phyloP scores from a whole-genome alignment of 2,329 filamentous ascomycete species.

The Pseudocercospora musae region DNA sequence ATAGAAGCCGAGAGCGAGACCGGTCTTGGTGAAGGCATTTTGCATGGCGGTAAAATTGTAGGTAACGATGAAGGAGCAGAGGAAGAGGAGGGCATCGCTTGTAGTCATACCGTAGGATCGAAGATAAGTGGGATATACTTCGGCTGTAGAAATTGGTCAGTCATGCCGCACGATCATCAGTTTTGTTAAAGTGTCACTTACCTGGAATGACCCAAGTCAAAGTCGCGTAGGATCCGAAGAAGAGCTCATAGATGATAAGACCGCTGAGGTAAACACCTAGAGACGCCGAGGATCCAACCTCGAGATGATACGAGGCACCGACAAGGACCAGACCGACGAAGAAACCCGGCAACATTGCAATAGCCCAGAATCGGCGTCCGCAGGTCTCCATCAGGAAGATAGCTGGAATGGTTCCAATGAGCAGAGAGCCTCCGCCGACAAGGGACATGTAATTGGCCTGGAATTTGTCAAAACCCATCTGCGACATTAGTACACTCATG shows the following conservation, averaged over 20 bases:
- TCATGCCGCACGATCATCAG: conserved; percentile 23
- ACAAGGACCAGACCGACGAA: conserved; percentile 67
- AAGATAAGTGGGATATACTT: conserved; percentile 71
- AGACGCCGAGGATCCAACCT: conserved; percentile 28
- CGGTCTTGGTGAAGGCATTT: conserved; percentile 62
- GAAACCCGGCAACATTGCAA: conserved; percentile 68
- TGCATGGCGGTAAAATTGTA: conserved; percentile 74
- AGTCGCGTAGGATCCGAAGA: conserved; percentile 53
- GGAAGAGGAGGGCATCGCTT: conserved; percentile 65
- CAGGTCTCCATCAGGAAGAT: conserved; percentile 67
- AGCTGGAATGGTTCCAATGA: conserved; percentile 49
- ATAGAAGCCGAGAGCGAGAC: conserved; percentile 68
- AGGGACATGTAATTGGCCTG: conserved; percentile 71
- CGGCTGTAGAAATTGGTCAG: conserved; percentile 49
- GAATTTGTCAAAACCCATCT: conserved; percentile 63
- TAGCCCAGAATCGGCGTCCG: conserved; percentile 72
- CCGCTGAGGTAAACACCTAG: conserved; percentile 62
- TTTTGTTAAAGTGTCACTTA: conserved; percentile 54
- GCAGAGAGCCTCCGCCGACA: conserved; percentile 64
- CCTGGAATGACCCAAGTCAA: conserved; percentile 20
- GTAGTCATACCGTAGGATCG: conserved; percentile 72
- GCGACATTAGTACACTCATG: conserved; percentile 64
- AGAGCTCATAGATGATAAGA: conserved; percentile 65
- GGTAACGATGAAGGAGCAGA: conserved; percentile 69
- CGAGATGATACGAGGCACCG: conserved; percentile 60